phyloP scores from a whole-genome alignment of 2,329 filamentous ascomycete species.

The Fusarium incarnatum region DNA sequence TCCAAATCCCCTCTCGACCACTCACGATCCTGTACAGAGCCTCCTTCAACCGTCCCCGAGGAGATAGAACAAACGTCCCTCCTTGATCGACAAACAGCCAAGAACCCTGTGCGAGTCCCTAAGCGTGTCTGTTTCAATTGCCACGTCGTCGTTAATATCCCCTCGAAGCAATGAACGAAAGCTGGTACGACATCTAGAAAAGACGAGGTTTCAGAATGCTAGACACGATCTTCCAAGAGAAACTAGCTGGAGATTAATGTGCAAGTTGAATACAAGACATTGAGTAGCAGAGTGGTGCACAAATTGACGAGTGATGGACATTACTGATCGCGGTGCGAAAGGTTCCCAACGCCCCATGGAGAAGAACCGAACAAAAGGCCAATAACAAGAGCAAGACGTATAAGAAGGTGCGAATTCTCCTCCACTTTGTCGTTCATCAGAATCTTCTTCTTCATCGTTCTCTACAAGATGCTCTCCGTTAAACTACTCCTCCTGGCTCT shows the following conservation, averaged over 20 bases:
- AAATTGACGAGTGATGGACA: neutral
- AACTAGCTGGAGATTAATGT: slow-evolving; percentile 24
- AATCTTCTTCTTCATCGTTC: neutral
- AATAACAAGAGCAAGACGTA: neutral
- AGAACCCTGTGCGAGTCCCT: slow-evolving; percentile 7
- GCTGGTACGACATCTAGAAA: slow-evolving; percentile 3
- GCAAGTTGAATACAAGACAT: slow-evolving; percentile 32
- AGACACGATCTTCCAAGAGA: slow-evolving; percentile 6
- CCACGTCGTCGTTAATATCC: too few species aligned
- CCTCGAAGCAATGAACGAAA: too few species aligned
- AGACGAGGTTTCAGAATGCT: slow-evolving; percentile 11
- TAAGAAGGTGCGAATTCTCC: slow-evolving; percentile 1
- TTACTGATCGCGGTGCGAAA: neutral
- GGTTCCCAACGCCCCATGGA: neutral
- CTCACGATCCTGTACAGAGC: neutral
- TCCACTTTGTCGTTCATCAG: neutral
- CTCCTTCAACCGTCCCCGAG: neutral
- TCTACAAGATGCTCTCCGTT: slow-evolving; percentile 34
- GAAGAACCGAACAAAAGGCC: neutral
- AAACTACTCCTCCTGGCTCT: slow-evolving; percentile 33
- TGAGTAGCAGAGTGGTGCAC: slow-evolving; percentile 23
- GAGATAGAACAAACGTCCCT: neutral
- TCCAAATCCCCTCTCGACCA: neutral
- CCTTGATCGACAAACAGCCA: neutral
- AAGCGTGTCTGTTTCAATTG: slow-evolving; percentile 24